Conservation (phyloP, 306 rosid genomes). For the Styphnolobium japonicum region DNA sequence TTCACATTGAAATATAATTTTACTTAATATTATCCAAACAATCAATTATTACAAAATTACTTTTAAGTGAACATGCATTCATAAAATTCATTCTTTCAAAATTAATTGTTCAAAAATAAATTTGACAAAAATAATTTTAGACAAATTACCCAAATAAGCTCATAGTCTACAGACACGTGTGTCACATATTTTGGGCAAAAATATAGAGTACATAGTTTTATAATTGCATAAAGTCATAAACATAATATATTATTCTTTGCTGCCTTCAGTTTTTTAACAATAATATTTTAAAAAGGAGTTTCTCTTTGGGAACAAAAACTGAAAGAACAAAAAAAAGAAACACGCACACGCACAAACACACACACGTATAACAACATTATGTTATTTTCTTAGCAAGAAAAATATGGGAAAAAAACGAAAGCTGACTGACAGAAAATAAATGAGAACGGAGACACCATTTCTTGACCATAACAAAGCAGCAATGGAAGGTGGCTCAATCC, state of each 20-base stretch:
- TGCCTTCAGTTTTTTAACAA: background rate
- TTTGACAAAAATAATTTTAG: background rate
- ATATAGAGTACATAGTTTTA: background rate
- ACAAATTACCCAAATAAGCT: background rate
- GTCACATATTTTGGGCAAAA: background rate
- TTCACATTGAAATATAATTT: background rate
- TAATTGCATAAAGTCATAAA: background rate
- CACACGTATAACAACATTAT: too few relatives aligned
- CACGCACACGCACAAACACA: too few relatives aligned
- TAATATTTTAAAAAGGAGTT: background rate
- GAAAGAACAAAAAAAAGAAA: background rate
- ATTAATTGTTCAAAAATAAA: background rate
- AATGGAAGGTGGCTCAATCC: background rate
- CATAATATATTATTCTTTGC: too few relatives aligned
- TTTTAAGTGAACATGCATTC: background rate
- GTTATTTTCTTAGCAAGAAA: background rate
- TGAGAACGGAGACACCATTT: background rate
- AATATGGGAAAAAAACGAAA: background rate
- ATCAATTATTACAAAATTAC: background rate
- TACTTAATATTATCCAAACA: background rate
- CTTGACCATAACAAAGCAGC: background rate
- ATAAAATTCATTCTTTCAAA: background rate
- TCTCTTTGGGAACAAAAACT: background rate
- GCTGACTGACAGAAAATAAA: background rate
- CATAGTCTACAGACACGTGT: background rate